Conservation (phyloP, 2,329 filamentous ascomycete genomes). For the Fonsecaea pugnacius region DNA sequence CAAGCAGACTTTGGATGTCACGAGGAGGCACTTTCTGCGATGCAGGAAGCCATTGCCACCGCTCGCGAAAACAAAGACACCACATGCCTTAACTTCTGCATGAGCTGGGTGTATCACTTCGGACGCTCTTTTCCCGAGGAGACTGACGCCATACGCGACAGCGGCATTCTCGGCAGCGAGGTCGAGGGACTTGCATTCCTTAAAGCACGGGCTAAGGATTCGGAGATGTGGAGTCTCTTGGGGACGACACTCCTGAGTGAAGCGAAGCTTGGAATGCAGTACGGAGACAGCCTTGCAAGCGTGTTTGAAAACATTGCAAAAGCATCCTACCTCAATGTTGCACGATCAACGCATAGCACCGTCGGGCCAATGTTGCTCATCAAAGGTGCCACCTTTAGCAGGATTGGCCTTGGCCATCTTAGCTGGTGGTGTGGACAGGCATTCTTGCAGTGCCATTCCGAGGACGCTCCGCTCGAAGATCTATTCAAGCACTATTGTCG, state of each 20-base stretch:
- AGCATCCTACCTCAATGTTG: conserved; percentile 79
- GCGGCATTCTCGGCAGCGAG: conserved; percentile 74
- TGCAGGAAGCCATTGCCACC: conserved; percentile 94
- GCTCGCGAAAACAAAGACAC: conserved; percentile 92
- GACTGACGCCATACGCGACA: conserved; percentile 71
- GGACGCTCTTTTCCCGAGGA: conserved; percentile 80
- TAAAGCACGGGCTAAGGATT: conserved; percentile 82
- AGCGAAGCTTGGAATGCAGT: conserved; percentile 75
- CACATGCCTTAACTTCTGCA: conserved; percentile 88
- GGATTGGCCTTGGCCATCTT: conserved; percentile 67
- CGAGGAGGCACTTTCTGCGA: conserved; percentile 85
- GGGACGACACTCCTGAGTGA: conserved; percentile 84
- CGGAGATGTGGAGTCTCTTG: conserved; percentile 81
- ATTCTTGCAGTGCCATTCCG: conserved; percentile 73
- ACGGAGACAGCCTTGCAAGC: conserved; percentile 61
- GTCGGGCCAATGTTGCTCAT: conserved; percentile 76
- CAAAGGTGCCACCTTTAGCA: conserved; percentile 72
- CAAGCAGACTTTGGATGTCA: conserved; percentile 95
- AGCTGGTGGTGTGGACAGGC: conserved; percentile 67
- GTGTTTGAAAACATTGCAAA: conserved; percentile 80
- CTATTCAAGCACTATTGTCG: conserved; percentile 74
- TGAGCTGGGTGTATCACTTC: conserved; percentile 96
- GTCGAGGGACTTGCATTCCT: conserved; percentile 82
- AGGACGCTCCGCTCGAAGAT: conserved; percentile 73
- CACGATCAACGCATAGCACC: conserved; percentile 72